Base-by-base conservation (phyloP, 768 basidiomycete genomes). In the Gyrodon lividus region DNA sequence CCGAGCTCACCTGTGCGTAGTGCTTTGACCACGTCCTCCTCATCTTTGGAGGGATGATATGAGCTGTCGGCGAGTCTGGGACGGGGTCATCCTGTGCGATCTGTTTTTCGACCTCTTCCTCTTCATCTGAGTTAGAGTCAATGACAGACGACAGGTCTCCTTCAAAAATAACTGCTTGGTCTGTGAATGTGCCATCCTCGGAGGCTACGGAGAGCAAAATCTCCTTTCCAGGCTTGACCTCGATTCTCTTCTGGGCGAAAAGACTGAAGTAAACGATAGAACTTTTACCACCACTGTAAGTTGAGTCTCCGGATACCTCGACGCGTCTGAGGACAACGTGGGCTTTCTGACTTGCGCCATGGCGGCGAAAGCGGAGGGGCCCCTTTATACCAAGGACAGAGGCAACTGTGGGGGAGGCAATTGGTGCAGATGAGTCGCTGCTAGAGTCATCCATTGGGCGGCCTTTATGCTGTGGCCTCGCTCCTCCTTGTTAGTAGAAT, bases 211-310 rank as follows among this genome's bases (percentile, higher is more conserved):
- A 76, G 48, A 88, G 74, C 42, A 86, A 73, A 46, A 88, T 79
- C 69, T 84, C 83, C 67, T 85, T 85, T 51, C 86, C 86, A 12
- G 84, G 81, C 62, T 79, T 85, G 59, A 86, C 78, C 62, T 82
- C 82, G 63, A 88, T 82, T 54, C 81, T 72, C 72, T 88, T 88
- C 59, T 78, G 77, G 4, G 86, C 83, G 63, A 85, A 83, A 12
- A 88, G 70, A 61, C 76, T 80, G 62, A 85, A 88, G 64, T 77
- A 79, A 34, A 78, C 75, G 49, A 77, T 62, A 24, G 68, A 60
- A 20, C 64, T 60, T 17, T 66, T 65, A n/a, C 71, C 67, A 9
- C 63, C 74, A 46, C 74, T 74, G 46, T 76, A 76, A 48, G 60
- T 66, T 9, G 77, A 69, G 57, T 78, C 73, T 23, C 78, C 77